Evolutionary conservation across 2,329 filamentous ascomycete species (phyloP).

Genomic region (Chaetomium globosum): DNA sequence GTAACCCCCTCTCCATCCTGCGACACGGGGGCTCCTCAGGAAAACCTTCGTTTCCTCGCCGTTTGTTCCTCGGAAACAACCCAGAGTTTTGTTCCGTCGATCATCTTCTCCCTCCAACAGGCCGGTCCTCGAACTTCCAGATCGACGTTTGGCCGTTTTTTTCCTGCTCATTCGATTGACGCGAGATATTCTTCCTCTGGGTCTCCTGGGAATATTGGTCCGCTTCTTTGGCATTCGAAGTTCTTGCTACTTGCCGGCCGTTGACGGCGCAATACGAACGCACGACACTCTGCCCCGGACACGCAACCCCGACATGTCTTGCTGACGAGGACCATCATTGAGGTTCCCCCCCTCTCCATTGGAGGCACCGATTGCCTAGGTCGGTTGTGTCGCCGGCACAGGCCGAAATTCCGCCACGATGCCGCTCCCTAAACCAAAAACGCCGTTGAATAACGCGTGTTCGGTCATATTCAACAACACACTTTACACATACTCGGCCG

Average conservation of each 20-base stretch:
- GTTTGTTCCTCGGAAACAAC: conserved; percentile 37
- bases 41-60: conserved; percentile 41
- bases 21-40: conserved; percentile 45
- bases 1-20: conserved; percentile 41
- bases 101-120: conserved; percentile 40
- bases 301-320: conserved; percentile 32
- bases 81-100: conserved; percentile 44
- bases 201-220: background rate
- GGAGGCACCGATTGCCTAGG: conserved; percentile 23
- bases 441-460: conserved; percentile 75
- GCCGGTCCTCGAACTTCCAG: conserved; percentile 42
- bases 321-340: conserved; percentile 29
- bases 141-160: conserved; percentile 23
- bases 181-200: conserved; percentile 3
- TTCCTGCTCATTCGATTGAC: conserved; percentile 12
- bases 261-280: background rate
- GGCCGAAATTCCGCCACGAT: conserved; percentile 50
- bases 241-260: background rate
- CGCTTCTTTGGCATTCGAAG: background rate
- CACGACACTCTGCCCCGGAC: background rate
- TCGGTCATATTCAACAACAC: conserved; percentile 79
- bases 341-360: conserved; percentile 21
- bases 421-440: conserved; percentile 70
- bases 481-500: conserved; percentile 78
- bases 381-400: conserved; percentile 1